phyloP scores from a whole-genome alignment of 495 filamentous ascomycete species.

The Hyaloscypha hepaticicola region DNA sequence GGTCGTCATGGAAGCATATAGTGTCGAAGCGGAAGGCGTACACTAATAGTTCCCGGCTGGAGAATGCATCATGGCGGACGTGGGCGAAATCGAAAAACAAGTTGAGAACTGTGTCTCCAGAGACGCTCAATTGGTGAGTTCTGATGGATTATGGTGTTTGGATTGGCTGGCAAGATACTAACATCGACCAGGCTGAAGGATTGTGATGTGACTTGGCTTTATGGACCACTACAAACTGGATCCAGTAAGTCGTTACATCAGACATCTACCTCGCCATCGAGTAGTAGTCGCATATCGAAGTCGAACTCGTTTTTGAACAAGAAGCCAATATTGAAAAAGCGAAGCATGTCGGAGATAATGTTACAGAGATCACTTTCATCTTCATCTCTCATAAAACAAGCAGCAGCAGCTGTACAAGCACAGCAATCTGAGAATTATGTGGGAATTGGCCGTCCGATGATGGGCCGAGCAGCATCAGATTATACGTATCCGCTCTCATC shows the following conservation, averaged over 20 bases:
- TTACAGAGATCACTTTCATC: conserved; percentile 87
- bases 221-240: conserved; percentile 83
- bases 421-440: conserved; percentile 65
- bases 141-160: background rate
- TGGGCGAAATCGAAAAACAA: conserved; percentile 90
- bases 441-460: conserved; percentile 35
- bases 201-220: conserved; percentile 96
- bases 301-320: conserved; percentile 75
- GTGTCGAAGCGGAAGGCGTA: conserved; percentile 74
- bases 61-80: conserved; percentile 98
- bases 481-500: conserved; percentile 54
- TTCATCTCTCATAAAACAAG: conserved; percentile 90
- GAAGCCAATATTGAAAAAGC: conserved; percentile 96
- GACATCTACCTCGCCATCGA: conserved; percentile 52
- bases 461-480: conserved; percentile 29
- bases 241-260: conserved; percentile 36
- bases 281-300: conserved; percentile 66
- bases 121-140: conserved; percentile 33
- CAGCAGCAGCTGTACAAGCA: conserved; percentile 86
- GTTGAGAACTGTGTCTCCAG: conserved; percentile 64
- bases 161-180: conserved; percentile 45
- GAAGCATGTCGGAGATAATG: conserved; percentile 94
- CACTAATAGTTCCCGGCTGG: conserved; percentile 75
- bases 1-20: conserved; percentile 95
- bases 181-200: conserved; percentile 79